A percentile compares a stretch with the other conserved stretches of the same genome.
These are phyloP conservation scores for Nakaseomyces uthaithaninus DNA, from an alignment of 1,139 yeast species.

Conservation along the genomic window DNA sequence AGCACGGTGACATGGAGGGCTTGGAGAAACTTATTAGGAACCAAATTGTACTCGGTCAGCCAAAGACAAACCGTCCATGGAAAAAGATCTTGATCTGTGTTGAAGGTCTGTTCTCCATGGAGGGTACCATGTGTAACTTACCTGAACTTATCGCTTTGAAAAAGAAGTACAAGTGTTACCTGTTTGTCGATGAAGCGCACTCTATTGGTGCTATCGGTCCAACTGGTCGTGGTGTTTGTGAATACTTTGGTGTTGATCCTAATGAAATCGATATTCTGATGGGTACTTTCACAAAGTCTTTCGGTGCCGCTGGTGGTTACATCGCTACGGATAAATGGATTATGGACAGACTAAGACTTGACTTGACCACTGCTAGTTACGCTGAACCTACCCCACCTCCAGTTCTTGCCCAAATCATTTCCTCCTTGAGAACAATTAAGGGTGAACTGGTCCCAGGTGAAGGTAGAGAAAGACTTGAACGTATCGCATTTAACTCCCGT, in stretches of 20 bases:
- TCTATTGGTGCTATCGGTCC: conserved; percentile 98
- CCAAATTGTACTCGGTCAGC: conserved; percentile 93
- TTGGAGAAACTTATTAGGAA: conserved; percentile 76
- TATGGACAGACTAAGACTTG: conserved; percentile 66
- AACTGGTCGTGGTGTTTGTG: conserved; percentile 88
- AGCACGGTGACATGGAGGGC: conserved; percentile 81
- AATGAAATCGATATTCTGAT: conserved; percentile 71
- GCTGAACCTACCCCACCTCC: conserved; percentile 88
- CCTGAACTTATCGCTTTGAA: conserved; percentile 70
- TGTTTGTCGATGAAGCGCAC: conserved; percentile 96
- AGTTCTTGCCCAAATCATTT: conserved; percentile 77
- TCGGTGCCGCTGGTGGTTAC: conserved; percentile 98
- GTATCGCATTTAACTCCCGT: conserved; percentile 93
- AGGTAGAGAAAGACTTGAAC: conserved; percentile 80
- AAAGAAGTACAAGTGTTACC: conserved; percentile 78
- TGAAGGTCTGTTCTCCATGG: conserved; percentile 97
- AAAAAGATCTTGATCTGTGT: conserved; percentile 85
- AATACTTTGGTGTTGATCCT: conserved; percentile 77
- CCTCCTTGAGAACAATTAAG: conserved; percentile 68
- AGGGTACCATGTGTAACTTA: conserved; percentile 86
- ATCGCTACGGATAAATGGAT: conserved; percentile 64
- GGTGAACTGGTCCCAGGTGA: conserved; percentile 88
- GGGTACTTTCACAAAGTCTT: conserved; percentile 97
- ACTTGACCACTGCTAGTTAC: conserved; percentile 64
- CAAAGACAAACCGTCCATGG: conserved; percentile 97